Evolutionary conservation across 371 early-diverging fungal species (phyloP), one percentile per base, ranked within the genome.

Genomic region (Zopfochytrium polystomum): DNA sequence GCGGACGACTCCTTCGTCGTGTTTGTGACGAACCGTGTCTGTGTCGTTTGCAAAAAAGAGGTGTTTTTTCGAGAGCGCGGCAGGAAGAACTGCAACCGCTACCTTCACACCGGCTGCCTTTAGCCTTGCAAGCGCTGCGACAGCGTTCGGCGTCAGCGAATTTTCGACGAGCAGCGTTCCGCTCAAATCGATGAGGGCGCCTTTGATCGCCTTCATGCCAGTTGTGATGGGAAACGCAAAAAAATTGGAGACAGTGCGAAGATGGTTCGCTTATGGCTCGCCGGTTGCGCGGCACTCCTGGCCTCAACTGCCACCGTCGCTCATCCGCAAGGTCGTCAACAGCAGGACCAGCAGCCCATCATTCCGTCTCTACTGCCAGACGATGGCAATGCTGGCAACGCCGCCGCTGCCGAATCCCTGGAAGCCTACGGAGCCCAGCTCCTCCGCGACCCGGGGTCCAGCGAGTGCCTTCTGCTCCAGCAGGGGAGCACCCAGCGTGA

Each of bases 131-230:
- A 91, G 73, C 0, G 90, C 90, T 25, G 74, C 77, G 11, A 86
- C 73, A 1, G 91, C 89, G 7, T 83, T 82, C 1, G 83, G 87
- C 50, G 89, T 89, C 4, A 76, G 80, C 35, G 74, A 71, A 43
- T 84, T 70, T 56, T 89, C 90, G 25, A 93, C 80, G 54, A 91
- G 91, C 26, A 93, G 73, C 2, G 76, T 75, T 26, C 92, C 92
- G 58, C 87, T 87, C 9, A 90, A 76, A 60, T 92, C 92, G 32
- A 90, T 84, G 45, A 90, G 76, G 5, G 89, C 72, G 15, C 84
- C 90, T 0, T 71, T 73, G 38, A 77, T 74, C 53, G 38, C n/a
- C 1, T n/a, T 22, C 55, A 55, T 33, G 20, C 42, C 25, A 15
- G 26, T 27, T 20, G 20, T 32, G n/a, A 1, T 52, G 7, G 15